Conservation (phyloP, 768 basidiomycete species). For the Podaxis sp. region DNA sequence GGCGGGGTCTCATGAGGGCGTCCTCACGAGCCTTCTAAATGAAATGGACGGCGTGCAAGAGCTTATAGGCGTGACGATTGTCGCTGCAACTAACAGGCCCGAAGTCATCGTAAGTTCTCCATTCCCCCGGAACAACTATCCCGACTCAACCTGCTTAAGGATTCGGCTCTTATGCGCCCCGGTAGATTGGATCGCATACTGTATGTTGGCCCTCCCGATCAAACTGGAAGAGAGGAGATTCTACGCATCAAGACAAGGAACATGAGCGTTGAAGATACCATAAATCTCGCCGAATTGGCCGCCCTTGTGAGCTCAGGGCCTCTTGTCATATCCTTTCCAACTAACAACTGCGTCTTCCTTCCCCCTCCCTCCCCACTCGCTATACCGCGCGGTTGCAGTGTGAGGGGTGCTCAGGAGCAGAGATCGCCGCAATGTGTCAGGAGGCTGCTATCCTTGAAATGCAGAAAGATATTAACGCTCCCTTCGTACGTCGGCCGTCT, state of each 20-base stretch:
- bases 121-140: background rate
- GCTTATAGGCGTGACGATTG: conserved; percentile 88
- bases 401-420: conserved; percentile 95
- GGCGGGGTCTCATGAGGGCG: conserved; percentile 72
- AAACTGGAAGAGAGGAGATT: conserved; percentile 79
- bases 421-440: conserved; percentile 89
- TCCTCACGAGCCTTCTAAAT: conserved; percentile 89
- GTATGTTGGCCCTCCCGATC: conserved; percentile 92
- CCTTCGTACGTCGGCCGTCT: conserved; percentile 52
- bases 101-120: conserved; percentile 66
- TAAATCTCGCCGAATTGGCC: conserved; percentile 71
- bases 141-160: conserved; percentile 46
- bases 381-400: conserved; percentile 49
- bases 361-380: background rate
- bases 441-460: conserved; percentile 94
- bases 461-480: conserved; percentile 80
- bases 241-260: conserved; percentile 70
- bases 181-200: conserved; percentile 93
- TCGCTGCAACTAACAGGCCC: conserved; percentile 95
- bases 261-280: conserved; percentile 77
- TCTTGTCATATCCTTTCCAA: background rate
- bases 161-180: conserved; percentile 92
- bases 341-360: background rate
- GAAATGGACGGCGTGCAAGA: conserved; percentile 99
- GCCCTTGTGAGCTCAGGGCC: conserved; percentile 48